Evolutionary conservation across 2,329 filamentous ascomycete species (phyloP).

Genomic region (Sclerotiophoma versabilis): DNA sequence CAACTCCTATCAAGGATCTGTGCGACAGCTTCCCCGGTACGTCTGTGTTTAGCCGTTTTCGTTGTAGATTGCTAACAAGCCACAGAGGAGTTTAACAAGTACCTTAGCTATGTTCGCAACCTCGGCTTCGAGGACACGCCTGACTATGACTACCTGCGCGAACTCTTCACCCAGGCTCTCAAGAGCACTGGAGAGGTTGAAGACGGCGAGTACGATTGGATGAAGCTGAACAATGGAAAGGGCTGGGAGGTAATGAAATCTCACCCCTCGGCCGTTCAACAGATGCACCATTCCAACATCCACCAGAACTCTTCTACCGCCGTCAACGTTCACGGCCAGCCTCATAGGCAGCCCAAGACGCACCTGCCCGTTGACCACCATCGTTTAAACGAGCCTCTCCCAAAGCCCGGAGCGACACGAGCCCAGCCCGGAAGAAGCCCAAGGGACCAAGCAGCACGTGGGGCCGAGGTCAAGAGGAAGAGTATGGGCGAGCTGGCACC

Average conservation of each 20-base stretch:
- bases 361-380: slow-evolving; percentile 53
- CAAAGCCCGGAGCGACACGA: slow-evolving; percentile 68
- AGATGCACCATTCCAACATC: slow-evolving; percentile 76
- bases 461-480: slow-evolving; percentile 64
- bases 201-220: slow-evolving; percentile 99
- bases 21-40: slow-evolving; percentile 89
- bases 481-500: slow-evolving; percentile 82
- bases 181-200: slow-evolving; percentile 95
- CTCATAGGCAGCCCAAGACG: slow-evolving; percentile 67
- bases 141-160: slow-evolving; percentile 96
- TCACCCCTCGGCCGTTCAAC: slow-evolving; percentile 73
- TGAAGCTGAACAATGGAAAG: slow-evolving; percentile 94
- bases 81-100: slow-evolving; percentile 93
- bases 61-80: slow-evolving; percentile 35
- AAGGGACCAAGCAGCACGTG: slow-evolving; percentile 37
- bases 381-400: slow-evolving; percentile 57
- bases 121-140: slow-evolving; percentile 98
- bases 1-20: slow-evolving; percentile 93
- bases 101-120: slow-evolving; percentile 95
- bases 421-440: slow-evolving; percentile 54
- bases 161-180: slow-evolving; percentile 93
- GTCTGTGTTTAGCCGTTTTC: slow-evolving; percentile 22
- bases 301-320: slow-evolving; percentile 83
- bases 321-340: slow-evolving; percentile 76
- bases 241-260: slow-evolving; percentile 85